phyloP scores from a whole-genome alignment of 805 yeast species.

The Ogataea chonburiensis region DNA sequence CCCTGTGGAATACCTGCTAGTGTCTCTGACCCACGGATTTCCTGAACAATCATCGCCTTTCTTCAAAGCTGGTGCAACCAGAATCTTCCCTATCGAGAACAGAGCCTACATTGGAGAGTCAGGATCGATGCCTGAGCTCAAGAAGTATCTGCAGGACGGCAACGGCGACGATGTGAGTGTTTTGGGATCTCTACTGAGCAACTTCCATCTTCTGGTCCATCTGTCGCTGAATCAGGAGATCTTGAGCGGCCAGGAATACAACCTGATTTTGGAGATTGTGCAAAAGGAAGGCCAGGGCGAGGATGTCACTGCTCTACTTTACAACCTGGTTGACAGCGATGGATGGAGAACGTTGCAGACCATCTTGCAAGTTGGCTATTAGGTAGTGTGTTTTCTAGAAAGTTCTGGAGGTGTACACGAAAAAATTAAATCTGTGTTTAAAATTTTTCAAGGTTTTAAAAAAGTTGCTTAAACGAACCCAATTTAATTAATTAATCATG shows the following conservation, averaged over 20 bases:
- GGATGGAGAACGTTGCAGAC: constrained; percentile 84
- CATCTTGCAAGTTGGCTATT: constrained; percentile 32
- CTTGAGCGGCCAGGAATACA: constrained; percentile 54
- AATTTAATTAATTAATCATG: constrained; percentile 42
- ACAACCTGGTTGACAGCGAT: constrained; percentile 54
- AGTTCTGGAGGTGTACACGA: constrained; percentile 16
- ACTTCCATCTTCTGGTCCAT: constrained; percentile 74
- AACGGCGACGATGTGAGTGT: constrained; percentile 25
- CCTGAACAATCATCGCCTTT: constrained; percentile 59
- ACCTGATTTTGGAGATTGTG: constrained; percentile 49
- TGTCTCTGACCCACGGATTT: constrained; percentile 90
- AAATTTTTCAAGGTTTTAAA: constrained; percentile 18
- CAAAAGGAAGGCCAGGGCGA: constrained; percentile 39
- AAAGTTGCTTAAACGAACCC: constrained; percentile 8
- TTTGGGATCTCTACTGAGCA: constrained; percentile 39
- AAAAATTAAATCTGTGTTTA: constrained; percentile 10
- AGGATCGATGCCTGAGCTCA: constrained; percentile 61
- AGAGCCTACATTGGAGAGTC: constrained; percentile 71
- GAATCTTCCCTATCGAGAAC: constrained; percentile 72
- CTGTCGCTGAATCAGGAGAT: constrained; percentile 52
- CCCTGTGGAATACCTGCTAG: constrained; percentile 87
- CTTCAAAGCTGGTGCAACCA: constrained; percentile 40
- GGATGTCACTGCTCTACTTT: constrained; percentile 29
- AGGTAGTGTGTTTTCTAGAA: constrained; percentile 18
- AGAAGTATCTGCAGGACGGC: constrained; percentile 41